Percentiles rank a stretch among this genome's conserved stretches.
Conservation (phyloP, 371 early-diverging fungal species). For the Apophysomyces trapeziformis region DNA sequence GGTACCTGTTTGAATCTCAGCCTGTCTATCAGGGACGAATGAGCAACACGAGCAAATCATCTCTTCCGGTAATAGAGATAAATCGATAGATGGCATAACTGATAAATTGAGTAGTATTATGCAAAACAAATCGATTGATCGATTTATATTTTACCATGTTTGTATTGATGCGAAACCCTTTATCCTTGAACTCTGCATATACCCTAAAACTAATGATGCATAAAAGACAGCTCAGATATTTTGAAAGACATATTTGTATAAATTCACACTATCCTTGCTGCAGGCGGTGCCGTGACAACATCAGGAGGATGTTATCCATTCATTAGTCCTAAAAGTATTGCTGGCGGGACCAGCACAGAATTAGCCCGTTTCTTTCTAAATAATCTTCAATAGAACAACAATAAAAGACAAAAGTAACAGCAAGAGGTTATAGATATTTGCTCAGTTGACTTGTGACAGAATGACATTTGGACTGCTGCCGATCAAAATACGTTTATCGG, state of each 20-base stretch:
- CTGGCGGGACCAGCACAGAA: neutral
- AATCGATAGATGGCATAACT: neutral
- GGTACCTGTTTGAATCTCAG: neutral
- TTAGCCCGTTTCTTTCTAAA: neutral
- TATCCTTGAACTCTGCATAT: too few species aligned
- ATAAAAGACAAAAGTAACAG: slow-evolving; percentile 1
- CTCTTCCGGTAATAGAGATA: neutral
- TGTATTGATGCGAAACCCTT: too few species aligned
- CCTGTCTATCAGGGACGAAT: neutral
- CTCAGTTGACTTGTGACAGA: neutral
- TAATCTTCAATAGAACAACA: neutral
- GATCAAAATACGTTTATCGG: too few species aligned
- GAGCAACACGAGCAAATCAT: neutral
- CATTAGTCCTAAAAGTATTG: neutral
- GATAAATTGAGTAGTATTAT: neutral
- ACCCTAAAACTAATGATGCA: too few species aligned
- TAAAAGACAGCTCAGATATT: too few species aligned
- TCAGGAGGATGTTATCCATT: neutral
- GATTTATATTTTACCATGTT: too few species aligned
- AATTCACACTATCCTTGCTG: too few species aligned
- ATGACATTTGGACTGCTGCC: too few species aligned
- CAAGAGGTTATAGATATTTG: neutral
- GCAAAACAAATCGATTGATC: slow-evolving; percentile 1
- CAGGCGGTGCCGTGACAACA: neutral
- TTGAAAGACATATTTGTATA: too few species aligned